Conservation (phyloP, 768 basidiomycete species). For the Tricholoma hemisulphureum region DNA sequence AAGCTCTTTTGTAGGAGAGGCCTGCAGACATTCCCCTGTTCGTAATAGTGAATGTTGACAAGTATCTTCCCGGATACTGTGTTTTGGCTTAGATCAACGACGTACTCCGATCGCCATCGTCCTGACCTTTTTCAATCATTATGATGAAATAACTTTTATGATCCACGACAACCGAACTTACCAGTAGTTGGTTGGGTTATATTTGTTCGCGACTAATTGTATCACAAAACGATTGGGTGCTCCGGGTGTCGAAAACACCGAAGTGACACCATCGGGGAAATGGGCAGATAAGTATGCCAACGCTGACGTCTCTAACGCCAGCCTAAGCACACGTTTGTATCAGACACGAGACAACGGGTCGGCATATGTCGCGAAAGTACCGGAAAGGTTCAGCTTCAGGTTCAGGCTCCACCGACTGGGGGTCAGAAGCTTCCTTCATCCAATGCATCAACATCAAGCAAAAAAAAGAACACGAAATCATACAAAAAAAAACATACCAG, state of each 20-base stretch:
- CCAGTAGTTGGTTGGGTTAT: slow-evolving; percentile 94
- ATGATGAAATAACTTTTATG: slow-evolving; percentile 1
- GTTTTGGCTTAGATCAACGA: slow-evolving; percentile 62
- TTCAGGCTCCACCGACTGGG: slow-evolving; percentile 59
- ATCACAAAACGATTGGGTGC: slow-evolving; percentile 54
- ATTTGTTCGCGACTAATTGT: slow-evolving; percentile 93
- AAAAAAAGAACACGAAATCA: background rate
- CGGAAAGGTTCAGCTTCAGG: slow-evolving; percentile 72
- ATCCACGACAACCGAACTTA: slow-evolving; percentile 27
- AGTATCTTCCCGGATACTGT: slow-evolving; percentile 70
- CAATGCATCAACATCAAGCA: slow-evolving; percentile 6
- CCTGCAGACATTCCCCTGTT: slow-evolving; percentile 83
- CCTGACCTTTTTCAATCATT: slow-evolving; percentile 66
- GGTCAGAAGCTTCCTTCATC: slow-evolving; percentile 73
- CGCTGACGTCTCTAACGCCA: slow-evolving; percentile 67
- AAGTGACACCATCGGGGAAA: slow-evolving; percentile 74
- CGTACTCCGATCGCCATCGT: slow-evolving; percentile 89
- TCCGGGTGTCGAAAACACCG: slow-evolving; percentile 61
- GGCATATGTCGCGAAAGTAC: slow-evolving; percentile 39
- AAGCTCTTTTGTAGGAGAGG: background rate
- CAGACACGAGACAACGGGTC: background rate
- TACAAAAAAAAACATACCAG: slow-evolving; percentile 59
- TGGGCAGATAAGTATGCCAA: slow-evolving; percentile 75
- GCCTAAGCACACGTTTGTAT: slow-evolving; percentile 44
- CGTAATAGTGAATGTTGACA: slow-evolving; percentile 94